phyloP scores from a whole-genome alignment of 345 rosid species.

The Populus alba region DNA sequence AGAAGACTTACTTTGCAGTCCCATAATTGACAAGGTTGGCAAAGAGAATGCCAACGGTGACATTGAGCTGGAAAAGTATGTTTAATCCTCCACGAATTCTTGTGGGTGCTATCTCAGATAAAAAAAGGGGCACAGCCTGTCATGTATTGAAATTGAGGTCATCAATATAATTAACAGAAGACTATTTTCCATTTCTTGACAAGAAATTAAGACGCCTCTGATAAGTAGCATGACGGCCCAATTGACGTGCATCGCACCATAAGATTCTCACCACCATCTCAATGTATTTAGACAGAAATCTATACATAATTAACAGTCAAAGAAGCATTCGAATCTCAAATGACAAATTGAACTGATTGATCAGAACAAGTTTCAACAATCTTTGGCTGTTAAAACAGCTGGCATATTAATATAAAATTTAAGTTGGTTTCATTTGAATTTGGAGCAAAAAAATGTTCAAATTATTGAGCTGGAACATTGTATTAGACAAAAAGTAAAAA shows the following conservation, averaged over 20 bases:
- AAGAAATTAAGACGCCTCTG: too few relatives aligned
- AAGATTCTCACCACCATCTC: too few relatives aligned
- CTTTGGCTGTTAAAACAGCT: constrained; percentile 2
- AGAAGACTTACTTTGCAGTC: constrained; percentile 65
- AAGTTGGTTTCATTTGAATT: background rate
- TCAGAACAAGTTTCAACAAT: background rate
- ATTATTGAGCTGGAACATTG: background rate
- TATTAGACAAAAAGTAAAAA: background rate
- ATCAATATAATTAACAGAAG: background rate
- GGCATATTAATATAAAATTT: background rate
- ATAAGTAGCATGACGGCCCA: too few relatives aligned
- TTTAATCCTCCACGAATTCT: constrained; percentile 89
- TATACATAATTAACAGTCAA: background rate
- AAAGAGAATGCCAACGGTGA: constrained; percentile 90
- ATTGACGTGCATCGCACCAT: too few relatives aligned
- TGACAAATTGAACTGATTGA: background rate
- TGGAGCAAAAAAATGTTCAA: background rate
- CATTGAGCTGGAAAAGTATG: constrained; percentile 87
- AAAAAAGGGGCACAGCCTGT: constrained; percentile 90
- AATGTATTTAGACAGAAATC: background rate
- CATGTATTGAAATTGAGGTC: background rate
- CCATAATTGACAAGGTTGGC: constrained; percentile 92
- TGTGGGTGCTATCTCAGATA: constrained; percentile 96
- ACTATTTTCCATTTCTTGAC: background rate
- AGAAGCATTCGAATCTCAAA: background rate